phyloP scores from a whole-genome alignment of 1,284 basidiomycete genomes.

The Naganishia sp. region DNA sequence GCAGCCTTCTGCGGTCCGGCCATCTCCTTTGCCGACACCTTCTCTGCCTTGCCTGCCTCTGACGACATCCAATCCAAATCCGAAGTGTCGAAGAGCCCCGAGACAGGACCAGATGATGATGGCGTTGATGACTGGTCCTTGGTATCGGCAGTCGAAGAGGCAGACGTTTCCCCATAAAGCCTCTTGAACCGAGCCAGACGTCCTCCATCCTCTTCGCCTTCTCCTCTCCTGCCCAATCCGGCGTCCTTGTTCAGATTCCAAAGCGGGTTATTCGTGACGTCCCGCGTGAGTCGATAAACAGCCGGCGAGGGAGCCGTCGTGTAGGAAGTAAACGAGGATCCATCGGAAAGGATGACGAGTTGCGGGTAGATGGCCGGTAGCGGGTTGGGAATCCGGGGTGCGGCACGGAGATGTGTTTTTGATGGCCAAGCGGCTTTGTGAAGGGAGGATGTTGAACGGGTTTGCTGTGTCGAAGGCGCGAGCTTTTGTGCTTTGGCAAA shows the following conservation, averaged over 20 bases:
- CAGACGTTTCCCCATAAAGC: constrained; percentile 36
- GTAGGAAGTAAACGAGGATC: constrained; percentile 80
- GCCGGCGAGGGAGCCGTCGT: constrained; percentile 77
- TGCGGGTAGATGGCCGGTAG: constrained; percentile 81
- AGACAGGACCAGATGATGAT: constrained; percentile 10
- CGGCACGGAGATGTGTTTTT: constrained; percentile 46
- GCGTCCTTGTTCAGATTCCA: constrained; percentile 61
- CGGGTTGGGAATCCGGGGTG: constrained; percentile 70
- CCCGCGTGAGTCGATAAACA: constrained; percentile 69
- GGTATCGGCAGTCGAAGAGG: constrained; percentile 57
- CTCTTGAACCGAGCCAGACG: constrained; percentile 75
- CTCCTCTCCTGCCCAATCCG: constrained; percentile 54
- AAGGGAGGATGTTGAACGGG: constrained; percentile 36
- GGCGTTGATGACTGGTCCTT: constrained; percentile 45
- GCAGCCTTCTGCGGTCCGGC: constrained; percentile 37
- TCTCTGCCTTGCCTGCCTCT: constrained; percentile 50
- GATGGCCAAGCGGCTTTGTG: constrained; percentile 43
- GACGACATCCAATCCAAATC: constrained; percentile 54
- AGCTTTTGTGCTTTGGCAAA: background rate
- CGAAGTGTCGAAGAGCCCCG: constrained; percentile 38
- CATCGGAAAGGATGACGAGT: constrained; percentile 76
- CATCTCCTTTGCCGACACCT: constrained; percentile 42
- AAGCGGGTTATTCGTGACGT: constrained; percentile 79
- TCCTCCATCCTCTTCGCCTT: constrained; percentile 70
- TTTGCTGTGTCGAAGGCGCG: constrained; percentile 30